Evolutionary conservation across 306 rosid species (phyloP).

Genomic region (Medicago truncatula): DNA sequence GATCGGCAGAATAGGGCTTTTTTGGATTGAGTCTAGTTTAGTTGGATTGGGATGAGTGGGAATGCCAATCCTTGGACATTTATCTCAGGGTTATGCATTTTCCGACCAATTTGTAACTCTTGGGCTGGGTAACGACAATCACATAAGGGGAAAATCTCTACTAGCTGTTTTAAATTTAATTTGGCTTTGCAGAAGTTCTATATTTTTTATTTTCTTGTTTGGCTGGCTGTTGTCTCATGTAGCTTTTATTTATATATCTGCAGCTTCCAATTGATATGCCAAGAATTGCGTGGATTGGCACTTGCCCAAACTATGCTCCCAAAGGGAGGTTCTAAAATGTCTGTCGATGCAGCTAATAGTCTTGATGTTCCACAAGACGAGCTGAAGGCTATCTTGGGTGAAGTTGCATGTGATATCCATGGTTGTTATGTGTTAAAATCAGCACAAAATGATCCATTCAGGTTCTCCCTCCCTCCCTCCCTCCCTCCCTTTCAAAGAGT

Average conservation of each 20-base stretch:
- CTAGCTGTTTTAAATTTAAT: background rate
- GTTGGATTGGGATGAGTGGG: background rate
- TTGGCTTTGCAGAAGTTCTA: background rate
- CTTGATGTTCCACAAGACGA: constrained; percentile 70
- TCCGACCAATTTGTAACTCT: background rate
- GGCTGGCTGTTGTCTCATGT: constrained; percentile 44
- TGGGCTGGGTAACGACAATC: constrained; percentile 18
- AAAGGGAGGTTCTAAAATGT: constrained; percentile 71
- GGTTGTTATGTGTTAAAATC: constrained; percentile 75
- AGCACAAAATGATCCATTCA: constrained; percentile 71
- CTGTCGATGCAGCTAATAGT: constrained; percentile 62
- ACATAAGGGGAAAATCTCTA: background rate
- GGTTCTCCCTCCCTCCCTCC: constrained; percentile 52
- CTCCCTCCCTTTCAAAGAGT: background rate
- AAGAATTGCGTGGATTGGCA: constrained; percentile 70
- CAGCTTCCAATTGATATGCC: constrained; percentile 82
- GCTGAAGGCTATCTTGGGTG: constrained; percentile 63
- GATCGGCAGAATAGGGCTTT: background rate
- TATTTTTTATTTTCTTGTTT: constrained; percentile 28
- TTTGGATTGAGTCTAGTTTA: background rate
- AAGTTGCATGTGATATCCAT: constrained; percentile 71
- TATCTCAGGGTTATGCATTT: background rate
- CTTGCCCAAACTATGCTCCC: constrained; percentile 53
- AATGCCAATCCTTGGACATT: background rate
- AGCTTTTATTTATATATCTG: constrained; percentile 41